Evolutionary conservation across 768 basidiomycete species (phyloP).

Genomic region (Lactarius hatsudake): DNA sequence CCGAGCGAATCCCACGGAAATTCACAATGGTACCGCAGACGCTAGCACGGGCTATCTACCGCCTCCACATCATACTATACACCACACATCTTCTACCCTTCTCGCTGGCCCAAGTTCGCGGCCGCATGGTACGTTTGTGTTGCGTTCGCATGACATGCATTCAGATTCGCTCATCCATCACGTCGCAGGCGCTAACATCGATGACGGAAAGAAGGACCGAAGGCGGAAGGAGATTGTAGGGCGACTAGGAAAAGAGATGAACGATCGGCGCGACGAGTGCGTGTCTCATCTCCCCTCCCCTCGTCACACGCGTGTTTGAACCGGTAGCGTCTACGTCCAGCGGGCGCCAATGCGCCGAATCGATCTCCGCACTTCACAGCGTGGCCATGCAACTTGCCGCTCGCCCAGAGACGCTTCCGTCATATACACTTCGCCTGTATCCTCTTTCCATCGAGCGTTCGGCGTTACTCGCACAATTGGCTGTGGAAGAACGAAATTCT

Average conservation of each 20-base stretch:
- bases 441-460: slow-evolving; percentile 76
- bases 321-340: slow-evolving; percentile 35
- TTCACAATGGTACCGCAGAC: slow-evolving; percentile 33
- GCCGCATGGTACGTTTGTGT: slow-evolving; percentile 15
- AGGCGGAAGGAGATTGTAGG: slow-evolving; percentile 67
- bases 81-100: slow-evolving; percentile 47
- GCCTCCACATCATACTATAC: slow-evolving; percentile 40
- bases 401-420: slow-evolving; percentile 59
- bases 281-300: slow-evolving; percentile 30
- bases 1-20: slow-evolving; percentile 31
- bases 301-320: slow-evolving; percentile 16
- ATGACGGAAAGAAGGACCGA: slow-evolving; percentile 59
- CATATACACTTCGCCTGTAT: slow-evolving; percentile 70
- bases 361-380: slow-evolving; percentile 56
- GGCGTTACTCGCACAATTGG: slow-evolving; percentile 63
- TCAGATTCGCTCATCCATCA: slow-evolving; percentile 4
- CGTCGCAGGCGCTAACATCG: slow-evolving; percentile 30
- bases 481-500: slow-evolving; percentile 65
- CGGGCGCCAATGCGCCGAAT: slow-evolving; percentile 60
- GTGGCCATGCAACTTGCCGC: slow-evolving; percentile 61
- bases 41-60: slow-evolving; percentile 37
- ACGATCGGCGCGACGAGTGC: slow-evolving; percentile 74
- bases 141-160: background rate
- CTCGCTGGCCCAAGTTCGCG: slow-evolving; percentile 27
- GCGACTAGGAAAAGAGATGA: slow-evolving; percentile 69